Evolutionary conservation across 805 yeast genomes (phyloP).

Genomic region (Kuraishia capsulata): DNA sequence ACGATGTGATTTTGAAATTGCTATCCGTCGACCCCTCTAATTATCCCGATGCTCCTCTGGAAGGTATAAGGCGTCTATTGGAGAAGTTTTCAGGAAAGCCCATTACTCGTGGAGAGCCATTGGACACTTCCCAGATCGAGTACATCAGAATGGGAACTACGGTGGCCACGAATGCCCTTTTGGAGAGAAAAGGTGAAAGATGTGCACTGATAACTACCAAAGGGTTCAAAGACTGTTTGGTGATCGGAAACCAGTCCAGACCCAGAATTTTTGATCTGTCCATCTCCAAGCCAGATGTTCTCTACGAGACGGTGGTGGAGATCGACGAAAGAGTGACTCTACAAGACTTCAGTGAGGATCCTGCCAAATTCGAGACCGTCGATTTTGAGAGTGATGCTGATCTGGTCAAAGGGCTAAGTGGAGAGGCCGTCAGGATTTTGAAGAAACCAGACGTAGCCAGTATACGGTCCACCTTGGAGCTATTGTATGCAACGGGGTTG

Average conservation of each 20-base stretch:
- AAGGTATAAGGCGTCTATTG: conserved; percentile 75
- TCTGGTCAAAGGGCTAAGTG: conserved; percentile 50
- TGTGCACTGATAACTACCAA: conserved; percentile 82
- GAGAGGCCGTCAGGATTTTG: conserved; percentile 56
- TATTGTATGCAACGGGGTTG: conserved; percentile 47
- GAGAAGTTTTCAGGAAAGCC: conserved; percentile 43
- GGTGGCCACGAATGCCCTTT: conserved; percentile 89
- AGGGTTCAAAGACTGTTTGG: conserved; percentile 77
- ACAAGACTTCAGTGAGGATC: conserved; percentile 69
- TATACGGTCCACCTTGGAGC: conserved; percentile 30
- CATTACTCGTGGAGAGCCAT: conserved; percentile 51
- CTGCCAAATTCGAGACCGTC: neutral
- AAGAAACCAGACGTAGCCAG: conserved; percentile 37
- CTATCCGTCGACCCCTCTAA: conserved; percentile 85
- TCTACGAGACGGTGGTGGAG: conserved; percentile 73
- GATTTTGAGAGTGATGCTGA: conserved; percentile 4
- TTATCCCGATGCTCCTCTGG: conserved; percentile 86
- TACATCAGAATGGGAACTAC: conserved; percentile 88
- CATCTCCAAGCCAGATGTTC: conserved; percentile 59
- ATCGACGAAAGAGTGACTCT: conserved; percentile 86
- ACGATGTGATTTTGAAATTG: conserved; percentile 65
- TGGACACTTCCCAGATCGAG: conserved; percentile 56
- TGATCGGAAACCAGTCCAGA: conserved; percentile 86
- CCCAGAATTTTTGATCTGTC: conserved; percentile 83
- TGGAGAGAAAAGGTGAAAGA: conserved; percentile 86